Conservation (phyloP, 345 rosid genomes). For the Citrus medica region DNA sequence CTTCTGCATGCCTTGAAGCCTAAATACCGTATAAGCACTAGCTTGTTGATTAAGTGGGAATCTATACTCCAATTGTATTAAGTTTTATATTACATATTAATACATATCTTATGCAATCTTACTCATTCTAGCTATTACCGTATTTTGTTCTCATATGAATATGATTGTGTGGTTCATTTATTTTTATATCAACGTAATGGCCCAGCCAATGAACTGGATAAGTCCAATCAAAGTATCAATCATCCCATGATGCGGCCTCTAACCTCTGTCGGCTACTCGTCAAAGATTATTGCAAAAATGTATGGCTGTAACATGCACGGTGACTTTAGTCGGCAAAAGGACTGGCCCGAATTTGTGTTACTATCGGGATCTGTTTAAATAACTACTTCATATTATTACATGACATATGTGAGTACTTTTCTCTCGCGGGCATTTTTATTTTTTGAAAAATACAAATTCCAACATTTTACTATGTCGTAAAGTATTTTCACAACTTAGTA, state of each 20-base stretch:
- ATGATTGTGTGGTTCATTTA: neutral
- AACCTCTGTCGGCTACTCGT: constrained; percentile 23
- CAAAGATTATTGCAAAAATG: neutral
- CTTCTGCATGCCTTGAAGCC: constrained; percentile 1
- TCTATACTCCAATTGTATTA: neutral
- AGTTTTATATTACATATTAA: too few species aligned
- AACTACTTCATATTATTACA: too few species aligned
- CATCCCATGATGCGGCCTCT: constrained; percentile 12
- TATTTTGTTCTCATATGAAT: neutral
- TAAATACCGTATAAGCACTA: neutral
- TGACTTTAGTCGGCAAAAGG: neutral
- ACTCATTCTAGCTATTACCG: too few species aligned
- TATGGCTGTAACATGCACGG: neutral
- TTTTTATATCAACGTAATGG: neutral
- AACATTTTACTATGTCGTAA: too few species aligned
- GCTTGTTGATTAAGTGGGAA: neutral
- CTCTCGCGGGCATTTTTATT: too few species aligned
- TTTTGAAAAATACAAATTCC: too few species aligned
- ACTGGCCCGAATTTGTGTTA: neutral
- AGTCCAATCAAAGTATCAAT: constrained; percentile 12
- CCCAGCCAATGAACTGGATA: constrained; percentile 9
- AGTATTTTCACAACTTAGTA: too few species aligned
- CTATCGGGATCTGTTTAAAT: too few species aligned
- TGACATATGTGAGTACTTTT: too few species aligned
- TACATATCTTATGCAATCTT: neutral